These are phyloP conservation scores for Ilyonectria destructans DNA, from an alignment of 2,329 filamentous ascomycete genomes.

Conservation along the genomic window DNA sequence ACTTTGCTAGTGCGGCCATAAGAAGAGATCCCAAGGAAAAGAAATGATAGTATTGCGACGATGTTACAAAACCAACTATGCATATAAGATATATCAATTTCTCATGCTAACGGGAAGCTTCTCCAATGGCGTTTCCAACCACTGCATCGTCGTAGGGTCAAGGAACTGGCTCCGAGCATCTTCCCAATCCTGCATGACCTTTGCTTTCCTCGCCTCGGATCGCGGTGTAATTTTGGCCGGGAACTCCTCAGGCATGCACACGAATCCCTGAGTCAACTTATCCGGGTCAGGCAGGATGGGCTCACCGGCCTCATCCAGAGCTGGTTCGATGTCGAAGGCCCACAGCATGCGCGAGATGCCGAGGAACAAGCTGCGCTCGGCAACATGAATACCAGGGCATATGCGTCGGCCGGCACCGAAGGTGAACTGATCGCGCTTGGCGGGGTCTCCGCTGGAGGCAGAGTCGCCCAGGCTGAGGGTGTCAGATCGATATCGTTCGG, in stretches of 20 bases:
- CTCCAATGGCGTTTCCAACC: neutral
- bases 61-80: too few species aligned
- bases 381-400: slow-evolving; percentile 9
- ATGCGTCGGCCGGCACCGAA: slow-evolving; percentile 15
- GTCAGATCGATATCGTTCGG: slow-evolving; percentile 47
- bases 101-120: too few species aligned
- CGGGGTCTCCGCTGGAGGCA: neutral
- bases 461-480: neutral
- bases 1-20: too few species aligned
- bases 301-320: neutral
- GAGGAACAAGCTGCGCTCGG: neutral
- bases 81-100: too few species aligned
- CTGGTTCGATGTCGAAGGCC: slow-evolving; percentile 7
- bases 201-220: neutral
- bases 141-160: slow-evolving; percentile 37
- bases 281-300: slow-evolving; percentile 15
- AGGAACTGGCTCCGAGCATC: slow-evolving; percentile 3
- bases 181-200: neutral
- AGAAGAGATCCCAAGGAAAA: too few species aligned
- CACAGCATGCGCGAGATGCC: slow-evolving; percentile 6
- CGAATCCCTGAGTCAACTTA: slow-evolving; percentile 15
- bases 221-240: slow-evolving; percentile 10
- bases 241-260: slow-evolving; percentile 25
- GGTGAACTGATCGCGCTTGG: neutral
- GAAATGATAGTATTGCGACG: too few species aligned